Base-by-base conservation (phyloP, 345 rosid genomes). In the Gossypium sturtianum region DNA sequence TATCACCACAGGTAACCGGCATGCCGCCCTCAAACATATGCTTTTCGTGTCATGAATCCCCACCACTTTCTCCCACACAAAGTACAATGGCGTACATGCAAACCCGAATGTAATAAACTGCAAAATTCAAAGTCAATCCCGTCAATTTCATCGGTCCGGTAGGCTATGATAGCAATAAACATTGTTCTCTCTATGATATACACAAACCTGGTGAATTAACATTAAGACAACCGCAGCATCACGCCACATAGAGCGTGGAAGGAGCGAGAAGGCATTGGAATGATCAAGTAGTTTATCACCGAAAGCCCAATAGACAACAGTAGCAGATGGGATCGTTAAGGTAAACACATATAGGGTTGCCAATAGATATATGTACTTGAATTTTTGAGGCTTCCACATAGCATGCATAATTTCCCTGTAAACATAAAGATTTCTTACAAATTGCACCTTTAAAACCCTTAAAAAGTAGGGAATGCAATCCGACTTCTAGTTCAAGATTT, bases 61-160 rank as follows among this genome's bases (percentile, higher is more conserved):
- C 19, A 90, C 74, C 72, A 86, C 93, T 75, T 92, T 92, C 85
- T 92, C 97, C 97, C 94, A 92, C 76, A 90, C 96, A 68, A 92
- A 92, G 74, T 90, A 92, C 65, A 92, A 56, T 2, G 97, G 97
- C 2, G 94, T 93, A 61, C 94, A 87, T 0, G 97, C 97, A 66
- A 85, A 93, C 23, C 98, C 98, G 20, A 93, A 93, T 12, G 96
- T 93, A 81, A 93, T 93, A 56, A 93, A 88, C 97, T 93, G 93
- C 77, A 73, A 47, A 51, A n/a, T 27, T 15, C 11, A 10, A 72
- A 51, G 17, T 4, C 7, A 16, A 1, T 48, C 29, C 3, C 10
- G 43, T 41, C 5, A 9, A 13, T 29, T 49, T 73, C 61, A 62
- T 2, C 5, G 38, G 4, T 51, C 56, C 9, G 7, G 41, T 5